Conservation (phyloP, 1,284 basidiomycete genomes). For the Sporisorium exsertum region DNA sequence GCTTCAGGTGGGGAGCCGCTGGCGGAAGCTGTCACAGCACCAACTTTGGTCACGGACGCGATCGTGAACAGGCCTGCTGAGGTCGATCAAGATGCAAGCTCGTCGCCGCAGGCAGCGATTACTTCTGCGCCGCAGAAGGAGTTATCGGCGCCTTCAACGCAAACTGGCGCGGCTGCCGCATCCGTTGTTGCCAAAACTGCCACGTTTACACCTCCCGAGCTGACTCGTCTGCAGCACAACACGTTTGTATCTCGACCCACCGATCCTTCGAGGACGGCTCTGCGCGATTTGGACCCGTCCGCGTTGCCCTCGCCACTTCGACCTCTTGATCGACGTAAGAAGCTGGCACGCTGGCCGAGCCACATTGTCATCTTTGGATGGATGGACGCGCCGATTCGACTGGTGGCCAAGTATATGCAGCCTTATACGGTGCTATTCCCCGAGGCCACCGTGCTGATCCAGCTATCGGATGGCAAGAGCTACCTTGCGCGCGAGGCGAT, state of each 20-base stretch:
- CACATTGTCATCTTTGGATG: constrained; percentile 62
- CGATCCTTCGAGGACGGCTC: constrained; percentile 19
- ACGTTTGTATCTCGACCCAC: constrained; percentile 34
- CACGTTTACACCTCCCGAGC: constrained; percentile 27
- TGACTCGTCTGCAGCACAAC: constrained; percentile 36
- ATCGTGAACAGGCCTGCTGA: constrained; percentile 13
- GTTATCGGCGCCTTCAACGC: background rate
- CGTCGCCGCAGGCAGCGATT: background rate
- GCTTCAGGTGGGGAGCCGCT: constrained; percentile 5
- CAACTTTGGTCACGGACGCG: constrained; percentile 8
- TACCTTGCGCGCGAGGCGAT: constrained; percentile 42
- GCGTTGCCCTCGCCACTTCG: constrained; percentile 28
- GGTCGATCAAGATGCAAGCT: background rate
- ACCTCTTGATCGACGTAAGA: constrained; percentile 15
- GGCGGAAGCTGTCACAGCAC: constrained; percentile 13
- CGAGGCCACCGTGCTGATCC: constrained; percentile 55
- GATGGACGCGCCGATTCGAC: constrained; percentile 63
- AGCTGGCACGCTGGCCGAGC: constrained; percentile 13
- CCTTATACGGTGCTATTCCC: constrained; percentile 61
- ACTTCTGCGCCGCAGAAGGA: background rate
- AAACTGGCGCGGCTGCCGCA: constrained; percentile 10
- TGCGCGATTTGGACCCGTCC: constrained; percentile 19
- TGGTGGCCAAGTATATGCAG: constrained; percentile 62
- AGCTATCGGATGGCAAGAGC: constrained; percentile 54
- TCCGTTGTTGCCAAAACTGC: constrained; percentile 12